These are phyloP conservation scores for Diaporthe sp. DNA, from an alignment of 2,329 filamentous ascomycete genomes.

Conservation along the genomic window DNA sequence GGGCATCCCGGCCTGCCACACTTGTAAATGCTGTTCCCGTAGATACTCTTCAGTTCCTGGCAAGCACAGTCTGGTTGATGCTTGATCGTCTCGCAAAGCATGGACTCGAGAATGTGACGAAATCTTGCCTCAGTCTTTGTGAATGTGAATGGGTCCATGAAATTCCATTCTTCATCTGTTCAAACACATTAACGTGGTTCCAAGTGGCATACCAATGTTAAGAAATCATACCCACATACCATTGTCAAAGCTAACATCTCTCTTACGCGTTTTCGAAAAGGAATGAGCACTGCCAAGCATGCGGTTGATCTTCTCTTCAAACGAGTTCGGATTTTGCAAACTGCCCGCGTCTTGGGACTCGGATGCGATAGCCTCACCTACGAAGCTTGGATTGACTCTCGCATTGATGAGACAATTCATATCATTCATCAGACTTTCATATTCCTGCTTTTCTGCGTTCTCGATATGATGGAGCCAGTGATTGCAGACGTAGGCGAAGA, in stretches of 20 bases:
- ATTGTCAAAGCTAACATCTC: not conserved
- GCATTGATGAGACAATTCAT: not conserved
- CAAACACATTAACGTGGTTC: not conserved
- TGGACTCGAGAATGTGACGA: not conserved
- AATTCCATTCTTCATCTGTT: not conserved
- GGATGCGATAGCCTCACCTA: no score
- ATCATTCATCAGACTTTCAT: not conserved
- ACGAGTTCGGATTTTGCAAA: not conserved
- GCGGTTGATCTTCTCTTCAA: not conserved
- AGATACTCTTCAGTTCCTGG: not conserved
- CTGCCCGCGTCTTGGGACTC: not conserved
- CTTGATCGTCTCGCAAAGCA: not conserved
- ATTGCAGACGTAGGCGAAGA: not conserved
- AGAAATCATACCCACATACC: not conserved
- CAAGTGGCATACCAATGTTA: not conserved
- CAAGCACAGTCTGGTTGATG: not conserved
- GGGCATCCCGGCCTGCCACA: not conserved
- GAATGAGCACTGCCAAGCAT: not conserved
- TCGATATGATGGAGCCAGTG: not conserved
- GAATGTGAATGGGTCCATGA: not conserved
- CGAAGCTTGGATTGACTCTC: not conserved
- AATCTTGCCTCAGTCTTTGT: constrained; percentile 5
- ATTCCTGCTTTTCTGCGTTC: not conserved
- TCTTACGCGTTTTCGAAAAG: not conserved
- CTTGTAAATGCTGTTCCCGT: not conserved